Conservation (phyloP, 169 alveolate genomes). For the Eimeria brunetti region DNA sequence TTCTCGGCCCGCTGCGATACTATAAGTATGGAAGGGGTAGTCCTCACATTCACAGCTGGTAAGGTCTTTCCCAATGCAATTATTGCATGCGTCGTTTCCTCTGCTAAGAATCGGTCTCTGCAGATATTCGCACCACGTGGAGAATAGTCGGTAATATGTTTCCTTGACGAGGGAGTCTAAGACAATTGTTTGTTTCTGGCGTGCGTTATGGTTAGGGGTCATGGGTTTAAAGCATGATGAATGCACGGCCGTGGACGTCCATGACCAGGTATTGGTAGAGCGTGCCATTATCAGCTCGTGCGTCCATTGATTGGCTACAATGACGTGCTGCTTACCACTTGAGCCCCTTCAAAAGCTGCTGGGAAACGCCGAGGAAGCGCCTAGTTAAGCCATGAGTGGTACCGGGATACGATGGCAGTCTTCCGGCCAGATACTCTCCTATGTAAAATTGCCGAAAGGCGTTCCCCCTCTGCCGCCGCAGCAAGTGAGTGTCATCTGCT, state of each 20-base stretch:
- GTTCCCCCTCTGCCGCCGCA: background rate
- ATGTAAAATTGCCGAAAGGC: background rate
- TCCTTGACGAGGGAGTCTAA: background rate
- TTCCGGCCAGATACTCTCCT: background rate
- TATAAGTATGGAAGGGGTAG: background rate
- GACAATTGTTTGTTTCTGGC: background rate
- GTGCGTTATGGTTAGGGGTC: background rate
- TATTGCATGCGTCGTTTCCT: background rate
- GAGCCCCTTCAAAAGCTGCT: background rate
- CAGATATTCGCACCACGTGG: background rate
- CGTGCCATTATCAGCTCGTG: background rate
- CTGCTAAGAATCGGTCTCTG: background rate
- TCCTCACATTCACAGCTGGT: background rate
- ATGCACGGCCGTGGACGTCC: background rate
- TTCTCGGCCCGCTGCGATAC: background rate
- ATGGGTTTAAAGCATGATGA: background rate
- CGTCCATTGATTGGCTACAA: background rate
- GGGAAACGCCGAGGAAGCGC: background rate
- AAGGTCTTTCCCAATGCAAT: background rate
- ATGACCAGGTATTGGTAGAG: background rate
- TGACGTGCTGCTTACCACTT: background rate
- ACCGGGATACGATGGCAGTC: background rate
- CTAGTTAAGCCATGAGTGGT: background rate
- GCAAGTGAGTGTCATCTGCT: conserved; percentile 4
- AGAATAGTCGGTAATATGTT: background rate